A percentile compares a stretch with the other conserved stretches of the same genome.
Conservation (phyloP, 2,329 filamentous ascomycete genomes). For the Aspergillus sojae region DNA sequence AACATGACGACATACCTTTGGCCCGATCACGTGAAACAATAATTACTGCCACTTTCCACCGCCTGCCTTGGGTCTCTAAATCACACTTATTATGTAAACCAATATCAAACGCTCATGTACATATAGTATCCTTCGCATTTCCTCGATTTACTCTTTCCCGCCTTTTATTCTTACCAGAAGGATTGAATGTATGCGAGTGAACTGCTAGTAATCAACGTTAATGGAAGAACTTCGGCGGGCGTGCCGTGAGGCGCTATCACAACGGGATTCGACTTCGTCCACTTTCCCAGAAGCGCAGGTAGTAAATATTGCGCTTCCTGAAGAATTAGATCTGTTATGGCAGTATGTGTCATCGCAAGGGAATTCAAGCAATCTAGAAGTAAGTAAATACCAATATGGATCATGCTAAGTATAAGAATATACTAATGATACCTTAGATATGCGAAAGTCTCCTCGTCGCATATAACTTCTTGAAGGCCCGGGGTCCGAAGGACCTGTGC, state of each 20-base stretch:
- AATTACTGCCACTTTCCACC: not conserved
- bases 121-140: not conserved
- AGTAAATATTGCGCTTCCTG: constrained; percentile 12
- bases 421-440: constrained; percentile 23
- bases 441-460: constrained; percentile 36
- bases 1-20: too few species aligned
- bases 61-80: not conserved
- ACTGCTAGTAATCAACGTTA: not conserved
- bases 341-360: constrained; percentile 29
- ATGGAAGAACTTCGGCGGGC: constrained; percentile 34
- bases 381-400: constrained; percentile 18
- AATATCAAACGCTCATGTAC: not conserved
- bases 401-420: not conserved
- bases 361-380: constrained; percentile 23
- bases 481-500: constrained; percentile 19
- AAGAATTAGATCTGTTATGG: constrained; percentile 33
- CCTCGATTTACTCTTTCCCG: not conserved
- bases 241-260: constrained; percentile 28
- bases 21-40: too few species aligned
- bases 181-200: not conserved
- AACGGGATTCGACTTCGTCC: constrained; percentile 8
- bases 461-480: constrained; percentile 25
- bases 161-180: not conserved
- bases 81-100: not conserved
- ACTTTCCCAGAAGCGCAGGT: constrained; percentile 12